Evolutionary conservation across 768 basidiomycete genomes (phyloP), one percentile per base, ranked within the genome.

Genomic region (Gymnopilus junonius): DNA sequence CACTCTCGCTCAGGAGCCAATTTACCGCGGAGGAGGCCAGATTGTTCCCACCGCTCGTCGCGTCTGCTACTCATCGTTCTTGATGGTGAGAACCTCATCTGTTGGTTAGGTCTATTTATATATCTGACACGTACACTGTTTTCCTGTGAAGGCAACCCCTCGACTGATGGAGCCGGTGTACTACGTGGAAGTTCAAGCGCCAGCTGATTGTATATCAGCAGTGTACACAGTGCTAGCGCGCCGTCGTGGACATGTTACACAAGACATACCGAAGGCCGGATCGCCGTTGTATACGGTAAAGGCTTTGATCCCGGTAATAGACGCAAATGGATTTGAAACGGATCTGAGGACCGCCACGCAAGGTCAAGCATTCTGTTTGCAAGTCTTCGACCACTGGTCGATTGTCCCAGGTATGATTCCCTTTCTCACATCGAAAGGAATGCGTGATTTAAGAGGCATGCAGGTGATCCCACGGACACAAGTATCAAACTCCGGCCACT

Each of bases 171-270:
- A 99, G 76, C 97, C 97, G 3, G 90, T 99, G 65, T 99, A 97
- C 83, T 98, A 94, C 73, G 97, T 99, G 58, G 97, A 99, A 77
- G 96, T 99, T n/a, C 97, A 99, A 76, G 94, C 97, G 7, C 97
- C 97, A 8, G 95, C 96, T 17, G 97, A 99, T 74, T 98, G 97
- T 73, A 96, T 99, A 65, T 97, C 97, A 21, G 95, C 96, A 11
- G 96, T 99, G 35, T 99, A 99, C 76, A 97, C 95, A 4, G 97
- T 99, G 46, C 91, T 99, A 56, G 96, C 97, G n/a, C 87, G 97
- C 63, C 91, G 97, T 62, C 88, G 97, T 77, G 97, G 97, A n/a
- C 97, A 99, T 75, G 97, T 99, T 67, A 99, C 97, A 0, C 94
- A 97, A 74, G 97, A 99, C 74, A 91, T 94, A 23, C 96, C 97